These are phyloP conservation scores for Sporothrix variecibatus DNA, from an alignment of 2,329 filamentous ascomycete genomes.

Conservation along the genomic window DNA sequence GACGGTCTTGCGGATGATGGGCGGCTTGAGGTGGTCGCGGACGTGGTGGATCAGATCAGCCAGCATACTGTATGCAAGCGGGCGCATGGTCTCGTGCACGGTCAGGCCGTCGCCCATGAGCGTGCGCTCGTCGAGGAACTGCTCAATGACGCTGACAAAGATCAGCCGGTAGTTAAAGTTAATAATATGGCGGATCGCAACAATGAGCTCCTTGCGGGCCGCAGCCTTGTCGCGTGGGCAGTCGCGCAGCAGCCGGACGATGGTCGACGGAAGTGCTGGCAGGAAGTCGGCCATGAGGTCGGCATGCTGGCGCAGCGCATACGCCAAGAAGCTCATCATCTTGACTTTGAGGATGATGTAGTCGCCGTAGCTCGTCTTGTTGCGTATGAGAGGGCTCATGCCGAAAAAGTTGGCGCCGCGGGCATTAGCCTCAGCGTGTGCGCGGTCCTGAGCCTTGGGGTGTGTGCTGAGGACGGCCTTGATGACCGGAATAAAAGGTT, in stretches of 20 bases:
- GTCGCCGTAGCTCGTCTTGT: constrained; percentile 90
- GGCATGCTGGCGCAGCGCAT: constrained; percentile 84
- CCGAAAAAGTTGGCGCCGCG: constrained; percentile 85
- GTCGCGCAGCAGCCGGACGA: constrained; percentile 88
- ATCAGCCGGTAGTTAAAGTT: constrained; percentile 98
- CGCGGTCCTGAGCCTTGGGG: constrained; percentile 89
- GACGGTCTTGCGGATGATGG: constrained; percentile 93
- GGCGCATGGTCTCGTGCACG: constrained; percentile 94
- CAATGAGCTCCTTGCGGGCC: constrained; percentile 89
- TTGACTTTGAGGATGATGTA: constrained; percentile 98
- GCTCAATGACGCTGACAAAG: constrained; percentile 91
- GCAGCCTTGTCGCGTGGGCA: constrained; percentile 93
- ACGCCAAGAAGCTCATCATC: constrained; percentile 98
- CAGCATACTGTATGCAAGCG: constrained; percentile 96
- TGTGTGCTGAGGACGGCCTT: constrained; percentile 86
- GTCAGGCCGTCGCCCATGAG: constrained; percentile 94
- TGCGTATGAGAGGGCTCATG: constrained; percentile 90
- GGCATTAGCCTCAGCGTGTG: constrained; percentile 79
- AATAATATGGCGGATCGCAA: constrained; percentile 96
- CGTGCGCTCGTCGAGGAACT: constrained; percentile 89
- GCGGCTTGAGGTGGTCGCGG: constrained; percentile 79
- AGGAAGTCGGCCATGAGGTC: constrained; percentile 87
- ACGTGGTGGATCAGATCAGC: constrained; percentile 98
- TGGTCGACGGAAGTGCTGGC: constrained; percentile 79
- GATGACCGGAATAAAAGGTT: constrained; percentile 89